These are phyloP conservation scores for Colletotrichum horii DNA, from an alignment of 2,329 filamentous ascomycete genomes.

Conservation along the genomic window DNA sequence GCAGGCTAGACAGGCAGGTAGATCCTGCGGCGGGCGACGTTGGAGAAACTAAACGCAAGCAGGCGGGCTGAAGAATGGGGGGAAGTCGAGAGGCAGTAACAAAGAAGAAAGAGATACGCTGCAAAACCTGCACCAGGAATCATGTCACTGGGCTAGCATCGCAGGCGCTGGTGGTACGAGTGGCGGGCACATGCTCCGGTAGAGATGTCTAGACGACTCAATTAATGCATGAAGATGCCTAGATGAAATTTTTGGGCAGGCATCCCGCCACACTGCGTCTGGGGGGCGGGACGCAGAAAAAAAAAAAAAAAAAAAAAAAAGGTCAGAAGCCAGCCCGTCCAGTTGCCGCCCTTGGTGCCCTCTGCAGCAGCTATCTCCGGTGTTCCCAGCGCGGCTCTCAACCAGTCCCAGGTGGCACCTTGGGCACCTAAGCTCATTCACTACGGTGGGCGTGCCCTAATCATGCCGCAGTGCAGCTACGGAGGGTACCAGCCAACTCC, in stretches of 20 bases:
- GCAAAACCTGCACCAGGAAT: neutral
- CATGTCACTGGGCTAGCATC: conserved; percentile 11
- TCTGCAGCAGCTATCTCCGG: conserved; percentile 2
- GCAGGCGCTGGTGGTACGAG: conserved; percentile 10
- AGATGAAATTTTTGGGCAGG: conserved; percentile 10
- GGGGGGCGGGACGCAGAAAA: neutral
- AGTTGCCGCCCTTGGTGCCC: neutral
- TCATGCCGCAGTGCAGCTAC: neutral
- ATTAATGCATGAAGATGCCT: conserved; percentile 21
- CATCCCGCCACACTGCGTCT: neutral
- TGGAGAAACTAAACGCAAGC: conserved; percentile 3
- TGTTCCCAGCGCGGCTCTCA: neutral
- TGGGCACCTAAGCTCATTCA: neutral
- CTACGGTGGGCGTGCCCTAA: conserved; percentile 20
- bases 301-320: neutral
- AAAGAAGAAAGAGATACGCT: neutral
- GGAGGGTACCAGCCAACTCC: neutral
- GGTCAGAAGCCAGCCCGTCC: neutral
- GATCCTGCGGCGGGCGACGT: neutral
- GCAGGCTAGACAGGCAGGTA: neutral
- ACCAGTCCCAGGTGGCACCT: neutral
- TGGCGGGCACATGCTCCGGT: conserved; percentile 11
- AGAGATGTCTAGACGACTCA: conserved; percentile 5
- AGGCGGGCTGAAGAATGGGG: neutral
- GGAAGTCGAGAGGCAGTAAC: neutral